Base-by-base conservation (phyloP, 345 rosid genomes). In the Sisymbrium altissimum region DNA sequence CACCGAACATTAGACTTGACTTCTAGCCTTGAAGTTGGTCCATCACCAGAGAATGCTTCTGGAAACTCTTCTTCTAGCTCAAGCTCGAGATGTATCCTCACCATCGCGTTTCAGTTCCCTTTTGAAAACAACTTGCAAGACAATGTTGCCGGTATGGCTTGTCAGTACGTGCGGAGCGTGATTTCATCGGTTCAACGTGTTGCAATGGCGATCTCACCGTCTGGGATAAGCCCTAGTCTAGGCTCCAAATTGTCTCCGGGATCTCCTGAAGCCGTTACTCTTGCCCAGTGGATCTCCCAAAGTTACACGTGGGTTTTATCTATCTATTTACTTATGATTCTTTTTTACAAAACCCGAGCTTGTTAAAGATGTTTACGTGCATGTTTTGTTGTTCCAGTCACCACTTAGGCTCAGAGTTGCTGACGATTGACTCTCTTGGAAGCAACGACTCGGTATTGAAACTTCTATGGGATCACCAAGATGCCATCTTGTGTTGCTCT, bases 81-180 rank as follows among this genome's bases (percentile, higher is more conserved):
- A 4, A 78, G 74, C 60, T 53, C 86, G 7, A 88, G 98, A 61
- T 96, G 97, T 0, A 91, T 96, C 55, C 84, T 96, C 79, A 92
- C 98, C 3, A 92, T 96, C n/a, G 99, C 99, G 35, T 92, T 96
- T 77, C 99, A 96, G 76, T 92, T 96, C 84, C 98, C 98, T 9
- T 92, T 89, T 49, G 98, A 92, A 67, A 82, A 81, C 84, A 88
- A 81, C 77, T 81, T 91, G 59, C 98, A 90, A 71, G 99, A 96
- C 0, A 96, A 86, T 80, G 99, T 96, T 64, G 96, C 95, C 1
- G 80, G 86, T 72, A 92, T 96, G 99, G 99, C 98, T 21, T 85
- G 92, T 6, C 98, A 96, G 74, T 96, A 96, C 39, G 84, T 96
- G 4, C 85, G 96, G 1, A 96, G 93, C 11, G 96, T 96, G 64